phyloP scores from a whole-genome alignment of 371 early-diverging fungal genomes.

The Syncephalastrum sp. region DNA sequence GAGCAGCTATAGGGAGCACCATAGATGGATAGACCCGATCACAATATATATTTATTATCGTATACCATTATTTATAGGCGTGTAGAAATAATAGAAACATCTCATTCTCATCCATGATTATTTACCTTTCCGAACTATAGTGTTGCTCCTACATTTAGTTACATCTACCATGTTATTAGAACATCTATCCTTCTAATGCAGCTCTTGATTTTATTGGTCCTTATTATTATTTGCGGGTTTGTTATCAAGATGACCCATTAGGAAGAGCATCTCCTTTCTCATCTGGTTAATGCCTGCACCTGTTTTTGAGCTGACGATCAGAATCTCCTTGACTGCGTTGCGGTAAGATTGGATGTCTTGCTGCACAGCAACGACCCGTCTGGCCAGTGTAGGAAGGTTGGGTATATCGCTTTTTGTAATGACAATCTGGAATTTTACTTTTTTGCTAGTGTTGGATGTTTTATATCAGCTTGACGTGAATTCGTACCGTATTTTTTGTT shows the following conservation, averaged over 20 bases:
- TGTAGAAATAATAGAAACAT: too few relatives aligned
- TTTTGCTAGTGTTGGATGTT: constrained; percentile 21
- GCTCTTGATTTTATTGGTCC: too few relatives aligned
- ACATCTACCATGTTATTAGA: too few relatives aligned
- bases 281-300: constrained; percentile 59
- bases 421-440: constrained; percentile 72
- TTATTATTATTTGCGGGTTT: too few relatives aligned
- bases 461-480: background rate
- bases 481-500: background rate
- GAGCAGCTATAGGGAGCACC: too few relatives aligned
- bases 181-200: too few relatives aligned
- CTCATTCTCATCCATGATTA: too few relatives aligned
- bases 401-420: constrained; percentile 82
- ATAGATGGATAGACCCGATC: too few relatives aligned
- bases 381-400: constrained; percentile 61
- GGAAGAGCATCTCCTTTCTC: constrained; percentile 57
- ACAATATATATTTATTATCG: too few relatives aligned
- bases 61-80: too few relatives aligned
- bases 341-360: constrained; percentile 36
- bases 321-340: constrained; percentile 49
- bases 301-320: constrained; percentile 58
- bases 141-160: too few relatives aligned
- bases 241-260: constrained; percentile 29
- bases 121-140: too few relatives aligned
- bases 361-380: constrained; percentile 42